Conservation (phyloP, 2,329 filamentous ascomycete species). For the Magnaporthiopsis rhizophila region DNA sequence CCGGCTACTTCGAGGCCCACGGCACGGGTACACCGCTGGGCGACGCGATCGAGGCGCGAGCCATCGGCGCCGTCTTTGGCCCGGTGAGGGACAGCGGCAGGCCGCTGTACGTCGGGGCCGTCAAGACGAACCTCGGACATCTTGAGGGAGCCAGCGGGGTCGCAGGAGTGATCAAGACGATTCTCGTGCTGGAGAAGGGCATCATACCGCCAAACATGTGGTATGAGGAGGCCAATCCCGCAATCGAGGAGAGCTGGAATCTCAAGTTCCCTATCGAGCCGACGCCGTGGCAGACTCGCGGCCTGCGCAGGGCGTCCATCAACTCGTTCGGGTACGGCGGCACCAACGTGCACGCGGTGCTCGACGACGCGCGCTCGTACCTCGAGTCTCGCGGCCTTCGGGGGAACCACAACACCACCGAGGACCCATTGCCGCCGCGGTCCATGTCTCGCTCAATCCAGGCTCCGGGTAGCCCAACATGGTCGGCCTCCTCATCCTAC, state of each 20-base stretch:
- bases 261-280: conserved; percentile 17
- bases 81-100: not conserved
- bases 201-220: conserved; percentile 19
- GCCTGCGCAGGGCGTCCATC: conserved; percentile 16
- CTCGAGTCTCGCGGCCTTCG: conserved; percentile 9
- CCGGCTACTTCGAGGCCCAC: conserved; percentile 25
- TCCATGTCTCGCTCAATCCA: not conserved
- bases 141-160: conserved; percentile 20
- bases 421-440: not conserved
- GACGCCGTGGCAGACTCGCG: conserved; percentile 17
- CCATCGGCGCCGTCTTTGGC: conserved; percentile 20
- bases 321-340: conserved; percentile 24
- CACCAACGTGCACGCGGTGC: conserved; percentile 21
- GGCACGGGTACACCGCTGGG: conserved; percentile 34
- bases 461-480: not conserved
- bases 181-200: conserved; percentile 17
- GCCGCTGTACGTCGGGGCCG: conserved; percentile 18
- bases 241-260: conserved; percentile 22
- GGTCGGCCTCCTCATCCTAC: not conserved
- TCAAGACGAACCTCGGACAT: conserved; percentile 21
- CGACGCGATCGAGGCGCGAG: conserved; percentile 29
- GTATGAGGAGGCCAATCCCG: conserved; percentile 17
- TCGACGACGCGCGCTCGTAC: conserved; percentile 17
- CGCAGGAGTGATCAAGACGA: conserved; percentile 20
- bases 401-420: conserved; percentile 5